Evolutionary conservation across 768 basidiomycete genomes (phyloP), one percentile per base, ranked within the genome.

Genomic region (Solioccasus polychromus): DNA sequence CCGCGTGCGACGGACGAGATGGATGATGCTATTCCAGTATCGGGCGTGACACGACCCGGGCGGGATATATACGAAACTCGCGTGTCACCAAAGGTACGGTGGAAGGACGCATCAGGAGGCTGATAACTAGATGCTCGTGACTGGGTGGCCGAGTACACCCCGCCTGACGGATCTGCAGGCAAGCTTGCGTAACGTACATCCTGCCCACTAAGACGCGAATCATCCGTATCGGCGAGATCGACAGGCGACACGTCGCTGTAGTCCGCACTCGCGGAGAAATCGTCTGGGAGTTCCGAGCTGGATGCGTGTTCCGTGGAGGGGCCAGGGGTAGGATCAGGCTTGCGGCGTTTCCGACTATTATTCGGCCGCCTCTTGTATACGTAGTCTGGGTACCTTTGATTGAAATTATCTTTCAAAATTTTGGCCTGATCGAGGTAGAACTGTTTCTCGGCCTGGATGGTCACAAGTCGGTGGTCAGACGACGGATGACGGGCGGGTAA

Each of bases 351-450:
- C 57, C 90, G 81, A 44, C 85, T 85, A 62, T 92, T 90, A 70
- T 92, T 92, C 22, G 90, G 90, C 40, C 90, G 77, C 42, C 90
- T 81, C 57, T 83, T 80, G 71, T 92, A 92, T 35, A 92, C 88
- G 55, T 92, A 92, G 74, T 91, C 88, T 14, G 90, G 90, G 66
- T 91, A 92, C 60, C 82, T 86, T 19, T 76, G 68, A 65, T 92
- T 92, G 73, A 92, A 92, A 43, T 71, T 82, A 53, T 92, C 90
- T 65, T 92, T 92, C 44, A 92, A 69, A 50, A 80, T 77, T 66
- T 90, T 90, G 9, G 90, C 90, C 63, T 88, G 86, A 60, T 91
- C 84, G 46, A 88, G 82, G 62, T 91, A 92, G 64, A 88, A 91
- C 59, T 89, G 85, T 63, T 92, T 92, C 35, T 90, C 85, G 23